These are phyloP conservation scores for Apophysomyces variabilis DNA, from an alignment of 371 early-diverging fungal species.

Conservation along the genomic window DNA sequence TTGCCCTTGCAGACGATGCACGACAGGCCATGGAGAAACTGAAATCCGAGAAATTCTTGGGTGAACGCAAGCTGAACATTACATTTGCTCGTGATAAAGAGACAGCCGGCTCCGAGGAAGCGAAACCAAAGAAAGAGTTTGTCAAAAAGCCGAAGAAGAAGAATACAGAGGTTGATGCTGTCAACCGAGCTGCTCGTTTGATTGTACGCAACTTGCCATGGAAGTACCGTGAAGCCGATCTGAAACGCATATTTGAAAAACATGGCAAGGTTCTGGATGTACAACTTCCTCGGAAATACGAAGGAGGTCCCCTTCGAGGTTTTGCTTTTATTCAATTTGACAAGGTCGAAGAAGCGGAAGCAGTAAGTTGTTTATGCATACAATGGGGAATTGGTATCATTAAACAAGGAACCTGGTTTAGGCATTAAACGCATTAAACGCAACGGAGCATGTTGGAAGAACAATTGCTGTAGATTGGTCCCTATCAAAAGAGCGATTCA, in stretches of 20 bases:
- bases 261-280: slow-evolving; percentile 70
- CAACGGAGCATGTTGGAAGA: slow-evolving; percentile 69
- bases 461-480: slow-evolving; percentile 87
- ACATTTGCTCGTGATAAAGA: slow-evolving; percentile 70
- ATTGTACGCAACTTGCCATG: slow-evolving; percentile 93
- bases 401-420: slow-evolving; percentile 12
- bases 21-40: slow-evolving; percentile 75
- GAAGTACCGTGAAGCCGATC: slow-evolving; percentile 70
- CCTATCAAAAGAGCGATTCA: slow-evolving; percentile 75
- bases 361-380: slow-evolving; percentile 28
- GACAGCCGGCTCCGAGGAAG: slow-evolving; percentile 14
- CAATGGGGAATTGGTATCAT: not conserved
- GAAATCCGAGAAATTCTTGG: slow-evolving; percentile 69
- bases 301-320: slow-evolving; percentile 76
- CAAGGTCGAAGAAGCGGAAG: slow-evolving; percentile 66
- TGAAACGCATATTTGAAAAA: slow-evolving; percentile 59
- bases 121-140: slow-evolving; percentile 21
- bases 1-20: slow-evolving; percentile 89
- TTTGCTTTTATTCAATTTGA: slow-evolving; percentile 91
- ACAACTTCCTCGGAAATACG: slow-evolving; percentile 76
- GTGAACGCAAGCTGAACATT: slow-evolving; percentile 67
- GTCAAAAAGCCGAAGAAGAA: slow-evolving; percentile 4
- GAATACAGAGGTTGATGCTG: not conserved
- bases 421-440: slow-evolving; percentile 82
- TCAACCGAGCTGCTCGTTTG: slow-evolving; percentile 67